Conservation (phyloP, 768 basidiomycete genomes). For the Zangia roseola region DNA sequence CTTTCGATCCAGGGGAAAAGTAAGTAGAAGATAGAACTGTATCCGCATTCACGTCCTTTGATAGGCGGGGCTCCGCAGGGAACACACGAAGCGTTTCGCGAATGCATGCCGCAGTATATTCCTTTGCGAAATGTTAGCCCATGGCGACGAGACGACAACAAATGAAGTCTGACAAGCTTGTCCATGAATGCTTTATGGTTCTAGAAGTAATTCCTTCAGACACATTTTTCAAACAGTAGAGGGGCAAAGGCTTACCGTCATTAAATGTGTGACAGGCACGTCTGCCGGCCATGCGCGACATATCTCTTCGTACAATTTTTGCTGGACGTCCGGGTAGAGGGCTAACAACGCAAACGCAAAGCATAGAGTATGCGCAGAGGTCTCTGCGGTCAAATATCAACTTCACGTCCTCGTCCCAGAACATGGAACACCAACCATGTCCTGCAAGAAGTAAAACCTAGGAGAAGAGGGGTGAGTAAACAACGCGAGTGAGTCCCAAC, state of each 20-base stretch:
- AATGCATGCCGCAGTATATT: slow-evolving; percentile 43
- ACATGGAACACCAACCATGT: slow-evolving; percentile 35
- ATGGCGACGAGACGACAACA: not conserved
- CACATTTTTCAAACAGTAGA: not conserved
- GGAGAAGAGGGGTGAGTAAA: not conserved
- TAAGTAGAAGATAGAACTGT: slow-evolving; percentile 33
- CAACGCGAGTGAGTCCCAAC: not conserved
- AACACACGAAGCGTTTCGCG: slow-evolving; percentile 47
- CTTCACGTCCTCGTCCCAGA: not conserved
- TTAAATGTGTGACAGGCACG: slow-evolving; percentile 21
- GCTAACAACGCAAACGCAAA: slow-evolving; percentile 47
- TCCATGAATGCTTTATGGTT: slow-evolving; percentile 40
- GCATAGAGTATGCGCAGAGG: slow-evolving; percentile 43
- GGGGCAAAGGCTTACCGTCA: slow-evolving; percentile 27
- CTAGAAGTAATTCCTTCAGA: slow-evolving; percentile 20
- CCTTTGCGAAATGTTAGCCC: slow-evolving; percentile 27
- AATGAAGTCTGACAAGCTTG: slow-evolving; percentile 32
- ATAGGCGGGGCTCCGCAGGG: slow-evolving; percentile 37
- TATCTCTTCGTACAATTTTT: slow-evolving; percentile 44
- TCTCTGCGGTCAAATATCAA: slow-evolving; percentile 37
- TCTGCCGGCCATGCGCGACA: slow-evolving; percentile 40
- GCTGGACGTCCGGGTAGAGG: slow-evolving; percentile 48
- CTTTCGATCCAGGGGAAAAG: slow-evolving; percentile 31
- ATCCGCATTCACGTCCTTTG: slow-evolving; percentile 36
- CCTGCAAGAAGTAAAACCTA: slow-evolving; percentile 51